Conservation (phyloP, 345 rosid species). For the Arabidopsis arenosa region DNA sequence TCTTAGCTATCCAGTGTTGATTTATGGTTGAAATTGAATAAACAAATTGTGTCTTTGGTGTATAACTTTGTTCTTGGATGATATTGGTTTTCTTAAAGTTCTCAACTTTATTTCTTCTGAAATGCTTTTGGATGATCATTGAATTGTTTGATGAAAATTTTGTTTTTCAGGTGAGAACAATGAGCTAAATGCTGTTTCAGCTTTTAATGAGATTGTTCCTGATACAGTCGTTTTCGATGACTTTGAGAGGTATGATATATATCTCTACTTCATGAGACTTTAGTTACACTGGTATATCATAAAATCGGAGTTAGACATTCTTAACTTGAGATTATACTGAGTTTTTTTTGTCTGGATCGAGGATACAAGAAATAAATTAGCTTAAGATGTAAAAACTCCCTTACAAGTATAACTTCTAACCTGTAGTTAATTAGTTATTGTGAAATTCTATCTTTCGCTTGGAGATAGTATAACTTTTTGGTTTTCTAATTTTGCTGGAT, state of each 20-base stretch:
- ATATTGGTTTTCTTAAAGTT: background rate
- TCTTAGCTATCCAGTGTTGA: background rate
- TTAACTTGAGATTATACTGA: background rate
- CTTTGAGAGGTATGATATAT: conserved; percentile 65
- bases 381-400: background rate
- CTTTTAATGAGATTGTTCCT: conserved; percentile 90
- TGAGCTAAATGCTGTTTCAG: conserved; percentile 85
- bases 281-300: background rate
- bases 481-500: background rate
- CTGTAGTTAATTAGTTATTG: background rate
- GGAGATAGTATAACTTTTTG: background rate
- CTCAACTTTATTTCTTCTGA: background rate
- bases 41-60: conserved; percentile 7
- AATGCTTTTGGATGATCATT: background rate
- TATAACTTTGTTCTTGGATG: conserved; percentile 10
- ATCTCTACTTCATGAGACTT: background rate
- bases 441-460: background rate
- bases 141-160: background rate
- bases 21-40: background rate
- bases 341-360: background rate
- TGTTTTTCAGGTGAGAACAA: conserved; percentile 52
- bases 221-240: conserved; percentile 94
- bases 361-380: conserved; percentile 13
- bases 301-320: background rate
- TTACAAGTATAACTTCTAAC: background rate